Base-by-base conservation (phyloP, 257 asterid species). In the Fraxinus quadrangulata region DNA sequence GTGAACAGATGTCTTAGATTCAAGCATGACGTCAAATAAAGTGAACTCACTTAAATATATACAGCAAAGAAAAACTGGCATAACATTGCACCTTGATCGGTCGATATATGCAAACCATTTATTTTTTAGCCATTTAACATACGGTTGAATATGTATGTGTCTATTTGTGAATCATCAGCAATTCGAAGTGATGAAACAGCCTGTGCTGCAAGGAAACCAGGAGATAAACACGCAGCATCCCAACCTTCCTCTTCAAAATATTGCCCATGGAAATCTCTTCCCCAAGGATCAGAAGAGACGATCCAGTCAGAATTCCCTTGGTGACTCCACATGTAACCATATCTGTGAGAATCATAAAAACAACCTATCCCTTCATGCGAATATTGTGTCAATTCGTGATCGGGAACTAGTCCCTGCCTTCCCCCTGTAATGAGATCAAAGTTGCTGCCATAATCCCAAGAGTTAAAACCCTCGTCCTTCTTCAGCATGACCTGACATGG, bases 391-490 rank as follows among this genome's bases (percentile, higher is more conserved):
- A 83, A 71, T 81, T 85, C 82, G 14, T 76, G 83, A 67, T 76
- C 78, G 79, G 89, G 87, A 81, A 79, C 75, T 72, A 78, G 45
- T 5, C 83, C 73, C 66, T 56, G 80, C 72, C 83, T 76, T 72
- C 84, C 81, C 24, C 86, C 83, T 69, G 80, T 24, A n/a, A 79
- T 40, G 75, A 84, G 47, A 80, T 77, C 80, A 73, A 85, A 74
- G 77, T 77, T 83, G 75, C 85, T 79, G 54, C 80, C 42, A 77
- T 77, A 82, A 72, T 87, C 87, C 96, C 91, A 87, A 61, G 79
- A 73, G 77, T 81, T 81, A 70, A 87, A 77, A 88, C 86, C 92
- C 74, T 90, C 88, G 54, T 87, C 90, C 90, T 87, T 84, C 77
- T 83, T 85, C 79, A 83, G 79, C 71, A 83, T 78, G 24, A 80